Percentiles rank a stretch among this genome's conserved stretches.
These are phyloP conservation scores for Boeremia lycopersici DNA, from an alignment of 2,329 filamentous ascomycete species.

Conservation along the genomic window DNA sequence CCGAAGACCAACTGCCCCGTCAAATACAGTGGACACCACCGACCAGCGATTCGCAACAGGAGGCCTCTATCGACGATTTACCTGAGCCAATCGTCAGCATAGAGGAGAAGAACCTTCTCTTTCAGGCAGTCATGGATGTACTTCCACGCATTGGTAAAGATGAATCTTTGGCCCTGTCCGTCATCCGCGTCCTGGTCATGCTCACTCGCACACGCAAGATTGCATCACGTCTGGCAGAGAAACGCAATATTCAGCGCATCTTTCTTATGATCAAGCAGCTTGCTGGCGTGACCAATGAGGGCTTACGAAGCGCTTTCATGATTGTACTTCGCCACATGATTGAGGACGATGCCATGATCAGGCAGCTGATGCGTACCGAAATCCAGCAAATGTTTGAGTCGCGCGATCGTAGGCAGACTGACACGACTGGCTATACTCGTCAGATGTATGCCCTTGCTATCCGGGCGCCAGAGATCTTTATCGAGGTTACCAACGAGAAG, in stretches of 20 bases:
- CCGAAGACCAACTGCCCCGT: conserved; percentile 81
- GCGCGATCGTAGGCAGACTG: conserved; percentile 57
- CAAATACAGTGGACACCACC: conserved; percentile 72
- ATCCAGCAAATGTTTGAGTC: conserved; percentile 78
- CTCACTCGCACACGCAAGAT: conserved; percentile 79
- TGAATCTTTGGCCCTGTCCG: conserved; percentile 79
- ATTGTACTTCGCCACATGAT: conserved; percentile 89
- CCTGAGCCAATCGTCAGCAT: conserved; percentile 67
- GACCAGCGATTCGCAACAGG: conserved; percentile 52
- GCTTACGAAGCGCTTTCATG: conserved; percentile 78
- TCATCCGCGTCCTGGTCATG: conserved; percentile 83
- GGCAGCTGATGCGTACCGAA: conserved; percentile 89
- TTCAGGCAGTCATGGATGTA: conserved; percentile 80
- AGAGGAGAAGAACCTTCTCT: conserved; percentile 71
- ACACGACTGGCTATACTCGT: conserved; percentile 75
- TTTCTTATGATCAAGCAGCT: conserved; percentile 97
- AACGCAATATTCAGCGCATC: conserved; percentile 83
- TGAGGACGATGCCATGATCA: conserved; percentile 89
- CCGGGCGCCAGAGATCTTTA: conserved; percentile 82
- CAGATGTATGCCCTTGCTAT: conserved; percentile 79
- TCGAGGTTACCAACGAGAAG: conserved; percentile 85
- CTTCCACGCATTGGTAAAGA: conserved; percentile 88
- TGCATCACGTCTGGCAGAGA: conserved; percentile 79
- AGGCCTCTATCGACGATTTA: conserved; percentile 63
- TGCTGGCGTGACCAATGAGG: conserved; percentile 75